Evolutionary conservation across 169 alveolate species (phyloP).

Genomic region (Pseudocohnilembus persalinus): DNA sequence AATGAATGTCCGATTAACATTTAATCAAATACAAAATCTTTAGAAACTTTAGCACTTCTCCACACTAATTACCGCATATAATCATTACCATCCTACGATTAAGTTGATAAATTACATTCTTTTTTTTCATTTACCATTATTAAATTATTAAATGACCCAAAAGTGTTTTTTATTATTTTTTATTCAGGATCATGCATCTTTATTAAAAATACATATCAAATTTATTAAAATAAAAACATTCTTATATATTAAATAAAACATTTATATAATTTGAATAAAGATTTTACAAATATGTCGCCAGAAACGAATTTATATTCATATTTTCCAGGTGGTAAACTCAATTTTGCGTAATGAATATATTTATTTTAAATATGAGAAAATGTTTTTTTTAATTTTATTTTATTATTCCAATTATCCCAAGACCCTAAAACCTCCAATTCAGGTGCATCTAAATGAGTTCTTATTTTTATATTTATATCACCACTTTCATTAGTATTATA

Average conservation of each 20-base stretch:
- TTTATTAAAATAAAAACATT: too few species aligned
- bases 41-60: conserved; percentile 7
- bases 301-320: conserved; percentile 42
- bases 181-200: conserved; percentile 42
- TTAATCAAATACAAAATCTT: conserved; percentile 25
- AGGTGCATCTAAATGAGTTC: not conserved
- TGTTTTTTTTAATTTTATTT: not conserved
- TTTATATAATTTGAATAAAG: too few species aligned
- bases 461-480: too few species aligned
- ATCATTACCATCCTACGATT: conserved; percentile 9
- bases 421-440: conserved; percentile 10
- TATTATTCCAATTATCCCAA: conserved; percentile 25
- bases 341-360: not conserved
- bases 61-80: conserved; percentile 16
- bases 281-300: too few species aligned
- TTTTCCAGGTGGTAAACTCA: conserved; percentile 40
- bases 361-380: conserved; percentile 1
- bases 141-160: conserved; percentile 38
- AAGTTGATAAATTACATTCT: conserved; percentile 8
- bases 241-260: too few species aligned
- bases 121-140: conserved; percentile 5
- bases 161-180: conserved; percentile 6
- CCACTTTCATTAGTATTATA: too few species aligned
- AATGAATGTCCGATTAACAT: conserved; percentile 28
- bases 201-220: too few species aligned